Conservation (phyloP, 2,329 filamentous ascomycete genomes). For the Calonectria ilicicola region DNA sequence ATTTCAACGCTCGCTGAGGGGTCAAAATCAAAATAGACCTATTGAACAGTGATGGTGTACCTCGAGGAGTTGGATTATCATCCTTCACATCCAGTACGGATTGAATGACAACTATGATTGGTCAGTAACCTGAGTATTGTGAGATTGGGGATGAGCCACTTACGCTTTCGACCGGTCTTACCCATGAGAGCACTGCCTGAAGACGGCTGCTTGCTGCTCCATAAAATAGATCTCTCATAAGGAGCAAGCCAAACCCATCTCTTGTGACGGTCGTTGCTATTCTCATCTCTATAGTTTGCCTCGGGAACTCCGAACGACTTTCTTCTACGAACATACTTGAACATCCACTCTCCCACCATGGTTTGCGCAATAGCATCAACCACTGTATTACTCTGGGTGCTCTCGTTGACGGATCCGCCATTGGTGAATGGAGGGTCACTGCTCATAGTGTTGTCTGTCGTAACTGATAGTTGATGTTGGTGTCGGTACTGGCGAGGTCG, state of each 20-base stretch:
- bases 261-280: constrained; percentile 85
- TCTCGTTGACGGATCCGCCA: constrained; percentile 57
- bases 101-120: constrained; percentile 82
- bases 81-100: constrained; percentile 98
- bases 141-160: constrained; percentile 56
- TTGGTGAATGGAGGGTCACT: constrained; percentile 58
- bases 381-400: constrained; percentile 76
- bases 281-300: constrained; percentile 74
- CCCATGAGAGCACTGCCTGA: constrained; percentile 90
- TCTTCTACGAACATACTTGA: constrained; percentile 86
- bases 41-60: constrained; percentile 77
- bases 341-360: constrained; percentile 99
- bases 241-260: constrained; percentile 99
- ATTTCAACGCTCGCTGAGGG: constrained; percentile 92
- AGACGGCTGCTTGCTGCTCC: constrained; percentile 97
- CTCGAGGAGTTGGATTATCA: constrained; percentile 86
- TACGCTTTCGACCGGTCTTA: constrained; percentile 94
- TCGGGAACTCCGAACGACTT: constrained; percentile 91
- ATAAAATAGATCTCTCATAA: constrained; percentile 95
- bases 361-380: constrained; percentile 98
- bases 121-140: constrained; percentile 46
- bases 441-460: constrained; percentile 64
- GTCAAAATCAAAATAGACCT: constrained; percentile 96
- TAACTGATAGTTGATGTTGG: constrained; percentile 71
- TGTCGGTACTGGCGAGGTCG: constrained; percentile 61